Evolutionary conservation across 139 green algal genomes (phyloP).

Genomic region (Edaphochlamys debaryana): DNA sequence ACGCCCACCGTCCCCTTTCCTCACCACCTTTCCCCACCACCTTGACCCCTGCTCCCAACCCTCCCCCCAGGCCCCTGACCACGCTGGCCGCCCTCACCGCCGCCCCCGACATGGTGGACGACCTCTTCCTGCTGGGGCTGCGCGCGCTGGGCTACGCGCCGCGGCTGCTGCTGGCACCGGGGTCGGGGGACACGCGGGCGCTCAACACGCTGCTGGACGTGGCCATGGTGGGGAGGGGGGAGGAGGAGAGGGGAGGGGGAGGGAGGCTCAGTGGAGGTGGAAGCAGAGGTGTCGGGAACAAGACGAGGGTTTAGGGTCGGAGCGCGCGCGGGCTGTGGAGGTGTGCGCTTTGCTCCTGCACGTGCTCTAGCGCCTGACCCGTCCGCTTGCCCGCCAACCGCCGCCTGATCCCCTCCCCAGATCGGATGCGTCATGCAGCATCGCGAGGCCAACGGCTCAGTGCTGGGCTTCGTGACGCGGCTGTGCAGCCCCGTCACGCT

Average conservation of each 20-base stretch:
- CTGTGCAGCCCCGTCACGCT: slow-evolving; percentile 56
- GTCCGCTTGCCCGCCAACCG: too few species aligned
- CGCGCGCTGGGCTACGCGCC: slow-evolving; percentile 69
- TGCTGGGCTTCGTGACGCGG: slow-evolving; percentile 72
- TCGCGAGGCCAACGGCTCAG: slow-evolving; percentile 77
- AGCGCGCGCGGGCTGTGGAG: too few species aligned
- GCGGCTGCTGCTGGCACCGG: slow-evolving; percentile 60
- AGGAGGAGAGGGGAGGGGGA: not conserved
- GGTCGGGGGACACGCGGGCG: slow-evolving; percentile 26
- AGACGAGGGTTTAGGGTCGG: too few species aligned
- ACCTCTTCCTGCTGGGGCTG: slow-evolving; percentile 82
- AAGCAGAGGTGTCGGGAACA: too few species aligned
- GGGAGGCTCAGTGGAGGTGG: not conserved
- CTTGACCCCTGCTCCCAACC: not conserved
- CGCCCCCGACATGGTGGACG: slow-evolving; percentile 80
- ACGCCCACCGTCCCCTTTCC: not conserved
- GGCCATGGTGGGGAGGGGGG: slow-evolving; percentile 48
- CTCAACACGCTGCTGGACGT: slow-evolving; percentile 72
- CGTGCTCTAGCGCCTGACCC: too few species aligned
- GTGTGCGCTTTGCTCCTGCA: too few species aligned
- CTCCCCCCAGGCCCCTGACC: slow-evolving; percentile 9
- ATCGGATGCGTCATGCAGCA: slow-evolving; percentile 65
- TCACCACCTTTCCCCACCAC: not conserved
- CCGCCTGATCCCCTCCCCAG: too few species aligned
- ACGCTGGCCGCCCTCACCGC: slow-evolving; percentile 53